phyloP scores from a whole-genome alignment of 2,329 filamentous ascomycete genomes.

The Penicillium sp. region DNA sequence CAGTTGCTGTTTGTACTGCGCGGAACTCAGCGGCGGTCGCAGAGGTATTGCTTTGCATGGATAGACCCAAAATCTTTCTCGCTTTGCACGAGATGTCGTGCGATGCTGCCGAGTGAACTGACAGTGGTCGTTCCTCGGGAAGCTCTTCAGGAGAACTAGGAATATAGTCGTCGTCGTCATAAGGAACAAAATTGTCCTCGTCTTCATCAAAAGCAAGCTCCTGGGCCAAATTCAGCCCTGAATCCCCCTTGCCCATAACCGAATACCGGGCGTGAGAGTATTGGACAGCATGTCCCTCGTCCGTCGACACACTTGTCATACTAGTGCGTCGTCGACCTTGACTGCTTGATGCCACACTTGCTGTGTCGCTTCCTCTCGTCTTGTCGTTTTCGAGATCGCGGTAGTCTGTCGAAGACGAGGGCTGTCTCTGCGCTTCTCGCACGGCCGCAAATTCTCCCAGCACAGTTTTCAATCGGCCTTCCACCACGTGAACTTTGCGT shows the following conservation, averaged over 20 bases:
- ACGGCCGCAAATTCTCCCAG: constrained; percentile 67
- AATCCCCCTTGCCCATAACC: constrained; percentile 56
- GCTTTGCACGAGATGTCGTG: constrained; percentile 37
- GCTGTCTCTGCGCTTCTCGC: constrained; percentile 30
- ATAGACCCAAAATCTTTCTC: constrained; percentile 42
- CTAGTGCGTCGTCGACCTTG: constrained; percentile 54
- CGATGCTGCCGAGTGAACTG: constrained; percentile 35
- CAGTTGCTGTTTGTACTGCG: constrained; percentile 32
- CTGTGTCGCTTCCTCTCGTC: constrained; percentile 57
- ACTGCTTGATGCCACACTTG: constrained; percentile 68
- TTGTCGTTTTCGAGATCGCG: constrained; percentile 60
- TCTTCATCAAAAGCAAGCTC: constrained; percentile 84
- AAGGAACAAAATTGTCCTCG: constrained; percentile 51
- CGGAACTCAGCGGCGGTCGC: constrained; percentile 25
- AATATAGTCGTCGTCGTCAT: constrained; percentile 63
- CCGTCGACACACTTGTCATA: constrained; percentile 47
- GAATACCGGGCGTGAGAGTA: constrained; percentile 62
- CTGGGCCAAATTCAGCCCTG: constrained; percentile 74
- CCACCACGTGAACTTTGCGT: constrained; percentile 80
- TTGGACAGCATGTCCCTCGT: constrained; percentile 44
- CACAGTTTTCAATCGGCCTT: constrained; percentile 74
- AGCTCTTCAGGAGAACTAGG: constrained; percentile 45
- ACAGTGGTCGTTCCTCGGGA: constrained; percentile 40
- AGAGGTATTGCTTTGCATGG: constrained; percentile 27
- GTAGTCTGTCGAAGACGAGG: constrained; percentile 47